These are phyloP conservation scores for Iris pallida DNA, from an alignment of 116 monocot species.

Conservation along the genomic window DNA sequence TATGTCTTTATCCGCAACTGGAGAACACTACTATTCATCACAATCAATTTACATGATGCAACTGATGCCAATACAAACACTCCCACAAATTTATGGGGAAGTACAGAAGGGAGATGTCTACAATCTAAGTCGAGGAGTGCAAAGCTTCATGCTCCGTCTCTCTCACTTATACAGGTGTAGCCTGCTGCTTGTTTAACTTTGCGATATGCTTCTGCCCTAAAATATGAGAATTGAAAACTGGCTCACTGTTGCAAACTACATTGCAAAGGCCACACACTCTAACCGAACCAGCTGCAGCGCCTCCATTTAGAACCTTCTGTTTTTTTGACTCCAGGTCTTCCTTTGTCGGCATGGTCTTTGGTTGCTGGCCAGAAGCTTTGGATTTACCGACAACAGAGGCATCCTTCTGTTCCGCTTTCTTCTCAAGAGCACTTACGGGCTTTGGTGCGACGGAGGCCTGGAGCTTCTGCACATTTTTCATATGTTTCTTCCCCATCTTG, in stretches of 20 bases:
- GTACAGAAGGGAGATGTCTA: no score
- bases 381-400: no score
- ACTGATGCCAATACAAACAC: no score
- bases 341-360: conserved; percentile 1
- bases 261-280: conserved; percentile 18
- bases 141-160: no score
- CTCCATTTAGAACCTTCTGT: conserved; percentile 30
- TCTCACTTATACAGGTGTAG: no score
- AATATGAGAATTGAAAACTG: conserved; percentile 40
- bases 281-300: conserved; percentile 19
- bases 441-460: conserved; percentile 15
- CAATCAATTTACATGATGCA: no score
- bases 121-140: no score
- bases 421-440: neutral
- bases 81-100: no score
- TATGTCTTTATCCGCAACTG: no score
- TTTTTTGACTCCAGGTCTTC: conserved; percentile 35
- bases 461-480: conserved; percentile 22
- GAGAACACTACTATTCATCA: no score
- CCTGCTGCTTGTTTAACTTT: conserved; percentile 34
- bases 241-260: conserved; percentile 41
- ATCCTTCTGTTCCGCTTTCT: neutral
- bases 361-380: neutral
- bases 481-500: conserved; percentile 41
- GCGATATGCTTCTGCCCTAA: conserved; percentile 42